Conservation (phyloP, 2,329 filamentous ascomycete genomes). For the Colletotrichum sp. region DNA sequence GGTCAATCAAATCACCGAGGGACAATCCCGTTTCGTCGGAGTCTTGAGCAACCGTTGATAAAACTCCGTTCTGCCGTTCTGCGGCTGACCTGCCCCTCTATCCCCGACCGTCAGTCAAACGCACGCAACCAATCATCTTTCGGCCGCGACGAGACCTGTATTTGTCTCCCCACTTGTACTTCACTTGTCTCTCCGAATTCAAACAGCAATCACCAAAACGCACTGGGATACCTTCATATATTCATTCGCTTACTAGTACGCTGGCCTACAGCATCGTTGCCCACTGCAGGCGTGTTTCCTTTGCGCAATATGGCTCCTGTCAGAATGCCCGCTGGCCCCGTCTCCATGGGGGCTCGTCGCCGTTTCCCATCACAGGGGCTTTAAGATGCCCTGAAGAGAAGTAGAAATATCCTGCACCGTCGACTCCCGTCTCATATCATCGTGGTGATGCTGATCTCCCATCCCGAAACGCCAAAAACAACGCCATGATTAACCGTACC, state of each 20-base stretch:
- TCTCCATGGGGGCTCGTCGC: not conserved
- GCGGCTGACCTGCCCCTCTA: not conserved
- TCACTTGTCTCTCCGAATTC: not conserved
- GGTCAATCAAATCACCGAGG: not conserved
- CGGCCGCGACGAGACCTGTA: not conserved
- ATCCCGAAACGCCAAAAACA: not conserved
- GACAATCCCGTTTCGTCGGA: not conserved
- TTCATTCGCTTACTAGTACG: slow-evolving; percentile 1
- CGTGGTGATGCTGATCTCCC: not conserved
- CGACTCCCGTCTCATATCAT: not conserved
- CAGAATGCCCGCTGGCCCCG: not conserved
- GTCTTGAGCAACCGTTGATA: not conserved
- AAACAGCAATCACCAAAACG: not conserved
- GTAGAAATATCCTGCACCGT: not conserved
- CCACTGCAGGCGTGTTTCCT: not conserved
- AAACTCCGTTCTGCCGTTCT: not conserved
- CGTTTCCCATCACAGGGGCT: not conserved
- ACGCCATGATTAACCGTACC: not conserved
- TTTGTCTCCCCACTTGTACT: not conserved
- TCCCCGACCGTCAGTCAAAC: not conserved
- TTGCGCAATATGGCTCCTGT: not conserved
- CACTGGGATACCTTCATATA: slow-evolving; percentile 2
- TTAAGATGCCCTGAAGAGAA: not conserved
- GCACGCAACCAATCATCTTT: not conserved
- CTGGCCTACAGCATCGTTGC: not conserved